Evolutionary conservation across 176 grass and related monocot species (phyloP).

Genomic region (Aegilops longissima): DNA sequence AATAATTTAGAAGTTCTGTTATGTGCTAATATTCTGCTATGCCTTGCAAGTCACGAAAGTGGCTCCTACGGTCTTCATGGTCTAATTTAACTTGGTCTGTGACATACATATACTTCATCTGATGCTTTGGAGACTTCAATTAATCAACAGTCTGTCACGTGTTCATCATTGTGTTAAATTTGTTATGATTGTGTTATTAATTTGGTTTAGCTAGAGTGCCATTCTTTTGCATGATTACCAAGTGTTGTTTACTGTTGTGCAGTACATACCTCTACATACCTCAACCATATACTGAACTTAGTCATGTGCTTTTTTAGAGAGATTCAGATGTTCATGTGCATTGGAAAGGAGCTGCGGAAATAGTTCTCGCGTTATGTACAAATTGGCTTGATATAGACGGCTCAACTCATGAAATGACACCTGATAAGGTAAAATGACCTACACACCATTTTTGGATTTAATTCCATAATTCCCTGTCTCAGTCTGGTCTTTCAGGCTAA

Average conservation of each 20-base stretch:
- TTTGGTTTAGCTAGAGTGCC: slow-evolving; percentile 4
- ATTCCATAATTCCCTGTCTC: background rate
- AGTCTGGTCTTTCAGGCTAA: slow-evolving; percentile 51
- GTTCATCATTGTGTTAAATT: background rate
- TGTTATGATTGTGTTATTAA: background rate
- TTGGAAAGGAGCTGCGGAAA: slow-evolving; percentile 98
- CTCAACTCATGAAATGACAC: slow-evolving; percentile 46
- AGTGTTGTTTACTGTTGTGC: slow-evolving; percentile 10
- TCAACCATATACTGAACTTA: slow-evolving; percentile 4
- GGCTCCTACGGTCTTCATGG: background rate
- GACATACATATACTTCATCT: background rate
- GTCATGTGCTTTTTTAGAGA: slow-evolving; percentile 42
- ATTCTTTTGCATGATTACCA: slow-evolving; percentile 6
- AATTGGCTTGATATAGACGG: slow-evolving; percentile 66
- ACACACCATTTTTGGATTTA: slow-evolving; percentile 1
- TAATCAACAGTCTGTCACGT: background rate
- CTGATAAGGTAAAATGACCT: slow-evolving; percentile 53
- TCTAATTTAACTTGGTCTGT: slow-evolving; percentile 18
- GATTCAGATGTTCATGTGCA: slow-evolving; percentile 76
- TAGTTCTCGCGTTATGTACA: slow-evolving; percentile 74
- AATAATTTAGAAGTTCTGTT: background rate
- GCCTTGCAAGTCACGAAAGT: background rate
- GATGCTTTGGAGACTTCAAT: background rate
- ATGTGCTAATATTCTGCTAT: slow-evolving; percentile 7
- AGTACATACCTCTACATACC: background rate